These are phyloP conservation scores for Asclepias syriaca DNA, from an alignment of 257 asterid species.

Conservation along the genomic window DNA sequence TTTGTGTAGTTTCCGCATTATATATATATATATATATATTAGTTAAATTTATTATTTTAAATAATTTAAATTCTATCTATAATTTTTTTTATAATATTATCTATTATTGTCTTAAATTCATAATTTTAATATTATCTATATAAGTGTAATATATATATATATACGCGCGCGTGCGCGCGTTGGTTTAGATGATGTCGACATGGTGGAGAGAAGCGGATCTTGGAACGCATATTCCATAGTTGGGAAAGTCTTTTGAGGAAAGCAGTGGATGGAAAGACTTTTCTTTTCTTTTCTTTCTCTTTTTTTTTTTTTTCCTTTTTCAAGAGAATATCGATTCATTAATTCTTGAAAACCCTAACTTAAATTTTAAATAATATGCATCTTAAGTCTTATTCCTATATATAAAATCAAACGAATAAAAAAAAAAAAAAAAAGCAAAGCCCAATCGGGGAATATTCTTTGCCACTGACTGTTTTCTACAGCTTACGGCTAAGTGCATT, in stretches of 20 bases:
- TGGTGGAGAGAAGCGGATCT: conserved; percentile 17
- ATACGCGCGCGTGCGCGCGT: rapidly evolving
- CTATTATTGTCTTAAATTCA: too few relatives aligned
- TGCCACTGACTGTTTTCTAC: conserved; percentile 17
- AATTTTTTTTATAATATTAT: too few relatives aligned
- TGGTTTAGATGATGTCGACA: conserved; percentile 2
- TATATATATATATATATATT: not conserved
- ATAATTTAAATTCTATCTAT: not conserved
- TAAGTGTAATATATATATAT: not conserved
- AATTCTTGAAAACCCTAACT: too few relatives aligned
- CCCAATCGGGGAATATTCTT: not conserved
- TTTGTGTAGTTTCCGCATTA: conserved; percentile 1
- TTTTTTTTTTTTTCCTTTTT: not conserved
- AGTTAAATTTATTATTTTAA: too few relatives aligned
- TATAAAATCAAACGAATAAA: not conserved
- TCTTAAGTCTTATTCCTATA: too few relatives aligned
- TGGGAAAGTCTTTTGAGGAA: not conserved
- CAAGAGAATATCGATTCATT: too few relatives aligned
- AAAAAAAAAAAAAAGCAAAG: not conserved
- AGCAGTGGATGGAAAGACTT: not conserved
- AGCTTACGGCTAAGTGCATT: not conserved
- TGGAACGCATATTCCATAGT: conserved; percentile 15
- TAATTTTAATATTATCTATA: too few relatives aligned
- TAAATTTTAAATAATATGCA: too few relatives aligned
- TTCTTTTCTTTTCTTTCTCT: not conserved